A percentile compares a stretch with the other conserved stretches of the same genome.
phyloP scores from a whole-genome alignment of 2,329 filamentous ascomycete species.

The Clonostachys rosea region DNA sequence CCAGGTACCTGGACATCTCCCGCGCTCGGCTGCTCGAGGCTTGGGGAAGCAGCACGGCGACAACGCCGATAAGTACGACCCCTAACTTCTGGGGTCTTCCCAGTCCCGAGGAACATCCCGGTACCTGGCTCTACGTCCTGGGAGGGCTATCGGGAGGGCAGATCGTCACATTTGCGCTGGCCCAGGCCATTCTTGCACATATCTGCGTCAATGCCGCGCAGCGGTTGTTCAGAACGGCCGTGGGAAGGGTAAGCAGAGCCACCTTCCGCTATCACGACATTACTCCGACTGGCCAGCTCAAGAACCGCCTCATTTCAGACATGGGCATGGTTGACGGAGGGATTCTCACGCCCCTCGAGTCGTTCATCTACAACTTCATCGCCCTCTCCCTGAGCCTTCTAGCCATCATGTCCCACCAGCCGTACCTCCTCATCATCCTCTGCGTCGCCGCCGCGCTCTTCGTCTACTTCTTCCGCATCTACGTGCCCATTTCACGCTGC shows the following conservation, averaged over 20 bases:
- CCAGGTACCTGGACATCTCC: constrained; percentile 59
- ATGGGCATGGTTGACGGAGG: constrained; percentile 86
- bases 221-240: constrained; percentile 67
- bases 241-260: constrained; percentile 70
- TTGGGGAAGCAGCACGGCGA: constrained; percentile 64
- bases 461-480: constrained; percentile 68
- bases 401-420: constrained; percentile 77
- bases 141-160: constrained; percentile 59
- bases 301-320: constrained; percentile 89
- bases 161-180: constrained; percentile 53
- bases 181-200: constrained; percentile 65
- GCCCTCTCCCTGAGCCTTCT: constrained; percentile 68
- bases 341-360: constrained; percentile 70
- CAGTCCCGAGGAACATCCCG: constrained; percentile 60
- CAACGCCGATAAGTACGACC: background rate
- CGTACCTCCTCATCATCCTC: constrained; percentile 70
- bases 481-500: constrained; percentile 79
- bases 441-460: constrained; percentile 63
- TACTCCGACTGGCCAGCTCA: constrained; percentile 81
- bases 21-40: constrained; percentile 80
- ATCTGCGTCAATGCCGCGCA: constrained; percentile 78
- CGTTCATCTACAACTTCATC: constrained; percentile 66
- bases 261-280: constrained; percentile 90
- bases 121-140: constrained; percentile 71
- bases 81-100: constrained; percentile 38